Percentiles rank a stretch among this genome's conserved stretches.
Conservation (phyloP, 2,329 filamentous ascomycete species). For the Penicillium sp. region DNA sequence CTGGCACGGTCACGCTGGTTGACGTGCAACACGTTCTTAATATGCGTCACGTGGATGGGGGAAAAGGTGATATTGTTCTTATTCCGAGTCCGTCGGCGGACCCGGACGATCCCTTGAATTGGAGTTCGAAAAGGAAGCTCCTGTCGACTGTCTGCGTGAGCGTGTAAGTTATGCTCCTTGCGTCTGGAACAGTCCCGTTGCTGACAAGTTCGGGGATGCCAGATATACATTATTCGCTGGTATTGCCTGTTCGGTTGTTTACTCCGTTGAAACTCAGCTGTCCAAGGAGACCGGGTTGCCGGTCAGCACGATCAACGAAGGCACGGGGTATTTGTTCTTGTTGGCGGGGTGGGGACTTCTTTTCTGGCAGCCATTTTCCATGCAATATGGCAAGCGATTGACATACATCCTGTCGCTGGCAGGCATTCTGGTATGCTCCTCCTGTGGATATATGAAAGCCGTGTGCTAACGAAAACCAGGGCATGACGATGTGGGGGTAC, state of each 20-base stretch:
- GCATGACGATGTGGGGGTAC: conserved; percentile 35
- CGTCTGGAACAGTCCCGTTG: neutral
- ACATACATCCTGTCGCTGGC: conserved; percentile 35
- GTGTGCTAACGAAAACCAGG: conserved; percentile 14
- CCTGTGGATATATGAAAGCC: neutral
- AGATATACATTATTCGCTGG: conserved; percentile 42
- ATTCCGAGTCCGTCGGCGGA: conserved; percentile 46
- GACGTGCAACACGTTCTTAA: conserved; percentile 39
- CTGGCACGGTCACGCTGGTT: conserved; percentile 47
- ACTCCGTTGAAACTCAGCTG: conserved; percentile 40
- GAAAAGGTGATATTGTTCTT: conserved; percentile 41
- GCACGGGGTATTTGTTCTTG: conserved; percentile 44
- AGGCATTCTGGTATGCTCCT: conserved; percentile 31
- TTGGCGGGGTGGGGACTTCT: conserved; percentile 47
- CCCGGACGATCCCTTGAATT: conserved; percentile 50
- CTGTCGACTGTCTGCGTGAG: conserved; percentile 44
- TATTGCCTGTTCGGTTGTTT: conserved; percentile 39
- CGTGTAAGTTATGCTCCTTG: conserved; percentile 30
- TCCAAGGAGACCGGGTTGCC: conserved; percentile 38
- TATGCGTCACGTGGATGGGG: conserved; percentile 29
- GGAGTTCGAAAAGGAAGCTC: conserved; percentile 44
- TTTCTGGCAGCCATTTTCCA: conserved; percentile 49
- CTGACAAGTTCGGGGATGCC: conserved; percentile 1
- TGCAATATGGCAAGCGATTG: conserved; percentile 44
- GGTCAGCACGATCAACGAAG: conserved; percentile 36